Evolutionary conservation across 2,329 filamentous ascomycete species (phyloP).

Genomic region (Botrytis medusae): DNA sequence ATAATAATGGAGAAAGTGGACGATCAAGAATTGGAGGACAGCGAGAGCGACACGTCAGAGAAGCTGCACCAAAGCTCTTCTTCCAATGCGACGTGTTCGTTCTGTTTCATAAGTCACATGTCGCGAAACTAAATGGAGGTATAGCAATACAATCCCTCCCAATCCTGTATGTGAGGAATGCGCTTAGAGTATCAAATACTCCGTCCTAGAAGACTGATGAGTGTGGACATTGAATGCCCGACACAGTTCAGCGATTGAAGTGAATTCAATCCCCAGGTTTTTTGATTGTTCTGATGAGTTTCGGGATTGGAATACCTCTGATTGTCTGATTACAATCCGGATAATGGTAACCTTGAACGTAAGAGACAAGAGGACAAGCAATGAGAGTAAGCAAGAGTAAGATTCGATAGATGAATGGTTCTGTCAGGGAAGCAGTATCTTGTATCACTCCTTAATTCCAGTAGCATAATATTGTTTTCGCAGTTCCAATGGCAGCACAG

Average conservation of each 20-base stretch:
- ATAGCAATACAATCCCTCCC: neutral
- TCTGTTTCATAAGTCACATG: neutral
- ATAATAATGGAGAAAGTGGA: slow-evolving; percentile 17
- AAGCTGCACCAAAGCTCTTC: neutral
- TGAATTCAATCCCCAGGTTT: neutral
- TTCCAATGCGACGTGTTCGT: slow-evolving; percentile 9
- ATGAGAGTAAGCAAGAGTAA: neutral
- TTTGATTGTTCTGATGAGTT: neutral
- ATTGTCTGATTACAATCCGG: neutral
- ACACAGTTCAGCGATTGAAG: neutral
- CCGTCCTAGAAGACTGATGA: neutral
- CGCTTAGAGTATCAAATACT: neutral
- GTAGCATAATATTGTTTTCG: neutral
- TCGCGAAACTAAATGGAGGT: neutral
- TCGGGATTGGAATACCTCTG: neutral
- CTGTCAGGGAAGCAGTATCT: neutral
- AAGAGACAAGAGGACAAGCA: neutral
- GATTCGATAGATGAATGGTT: neutral
- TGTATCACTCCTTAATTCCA: neutral
- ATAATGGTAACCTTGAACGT: neutral
- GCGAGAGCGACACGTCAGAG: slow-evolving; percentile 18
- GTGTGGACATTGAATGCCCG: neutral
- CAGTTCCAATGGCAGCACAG: neutral
- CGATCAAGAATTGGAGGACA: slow-evolving; percentile 11
- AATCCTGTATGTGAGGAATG: neutral